Base-by-base conservation (phyloP, 148 eudicot genomes). In the Amaranthus cruentus region DNA sequence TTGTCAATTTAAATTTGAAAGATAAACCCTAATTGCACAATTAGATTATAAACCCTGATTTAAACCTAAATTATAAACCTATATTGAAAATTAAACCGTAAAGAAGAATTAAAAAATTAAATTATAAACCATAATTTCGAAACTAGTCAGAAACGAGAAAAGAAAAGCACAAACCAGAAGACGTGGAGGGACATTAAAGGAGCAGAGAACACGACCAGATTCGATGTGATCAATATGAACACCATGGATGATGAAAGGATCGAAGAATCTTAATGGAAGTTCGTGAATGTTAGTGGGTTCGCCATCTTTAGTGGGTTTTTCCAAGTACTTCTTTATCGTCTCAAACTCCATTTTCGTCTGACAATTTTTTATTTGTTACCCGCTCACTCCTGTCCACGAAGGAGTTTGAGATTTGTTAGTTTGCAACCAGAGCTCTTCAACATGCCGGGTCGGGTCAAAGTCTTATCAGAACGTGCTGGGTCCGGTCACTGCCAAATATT, bases 131-230 rank as follows among this genome's bases (percentile, higher is more conserved):
- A 71, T 69, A 79, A 13, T 72, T 55, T 50, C 50, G 21, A 42
- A 28, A 59, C 28, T 28, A 78, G 55, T 15, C 42, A 9, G 56
- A 18, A 6, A 62, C 63, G 28, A 58, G 28, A n/a, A 44, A 53
- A 78, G 53, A 51, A 66, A 9, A 55, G 43, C 46, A 72, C 47
- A 9, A 28, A 91, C 97, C 89, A 88, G 74, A 55, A 92, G 86
- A 56, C 95, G 92, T 74, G 84, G 72, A 50, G 97, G 88, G 50
- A 90, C 97, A 47, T 70, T 81, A 81, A 88, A 84, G 81, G 96
- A 84, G 82, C 96, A 90, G 66, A 88, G 43, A 51, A 92, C 13
- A 4, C 88, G 93, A 72, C 92, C 91, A 1, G 76, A 89, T 76
- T 92, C 84, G 63, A 90, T 38, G 67, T 71, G 83, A 61, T 84